Conservation (phyloP, 2,329 filamentous ascomycete genomes). For the Dichotomopilus funicola region DNA sequence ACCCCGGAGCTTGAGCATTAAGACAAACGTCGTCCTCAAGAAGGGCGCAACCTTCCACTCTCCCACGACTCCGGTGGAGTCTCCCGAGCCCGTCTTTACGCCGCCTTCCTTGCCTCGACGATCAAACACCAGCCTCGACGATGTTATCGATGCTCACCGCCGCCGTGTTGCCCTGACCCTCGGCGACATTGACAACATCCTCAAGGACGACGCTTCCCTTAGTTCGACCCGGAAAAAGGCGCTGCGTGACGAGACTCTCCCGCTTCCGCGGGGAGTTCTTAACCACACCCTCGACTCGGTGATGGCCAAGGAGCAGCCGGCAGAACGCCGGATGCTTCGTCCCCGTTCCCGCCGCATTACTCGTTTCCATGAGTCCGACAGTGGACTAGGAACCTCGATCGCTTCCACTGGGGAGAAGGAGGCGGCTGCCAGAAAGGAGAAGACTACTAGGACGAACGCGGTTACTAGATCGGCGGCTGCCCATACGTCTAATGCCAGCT, state of each 20-base stretch:
- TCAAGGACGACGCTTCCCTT: slow-evolving; percentile 35
- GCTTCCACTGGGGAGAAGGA: slow-evolving; percentile 52
- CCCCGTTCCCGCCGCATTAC: slow-evolving; percentile 49
- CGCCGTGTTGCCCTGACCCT: slow-evolving; percentile 63
- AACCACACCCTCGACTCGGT: slow-evolving; percentile 47
- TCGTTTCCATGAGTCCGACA: slow-evolving; percentile 73
- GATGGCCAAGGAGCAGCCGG: slow-evolving; percentile 38
- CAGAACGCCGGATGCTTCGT: slow-evolving; percentile 45
- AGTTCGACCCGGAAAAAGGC: slow-evolving; percentile 29
- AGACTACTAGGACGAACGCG: slow-evolving; percentile 42
- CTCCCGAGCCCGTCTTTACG: slow-evolving; percentile 35
- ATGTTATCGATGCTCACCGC: slow-evolving; percentile 62
- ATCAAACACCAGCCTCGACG: slow-evolving; percentile 63
- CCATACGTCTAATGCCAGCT: slow-evolving; percentile 41
- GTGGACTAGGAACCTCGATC: slow-evolving; percentile 79
- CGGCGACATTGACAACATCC: slow-evolving; percentile 57
- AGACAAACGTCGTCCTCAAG: slow-evolving; percentile 53
- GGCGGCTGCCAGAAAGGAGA: slow-evolving; percentile 37
- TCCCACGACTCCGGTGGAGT: slow-evolving; percentile 37
- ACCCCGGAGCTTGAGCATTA: slow-evolving; percentile 40
- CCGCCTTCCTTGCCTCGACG: slow-evolving; percentile 55
- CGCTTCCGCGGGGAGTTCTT: slow-evolving; percentile 54
- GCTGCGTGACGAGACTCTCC: slow-evolving; percentile 50
- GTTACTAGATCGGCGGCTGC: slow-evolving; percentile 55
- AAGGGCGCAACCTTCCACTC: slow-evolving; percentile 66